A percentile compares a stretch with the other conserved stretches of the same genome.
Conservation (phyloP, 2,329 filamentous ascomycete genomes). For the Fusarium sp. region DNA sequence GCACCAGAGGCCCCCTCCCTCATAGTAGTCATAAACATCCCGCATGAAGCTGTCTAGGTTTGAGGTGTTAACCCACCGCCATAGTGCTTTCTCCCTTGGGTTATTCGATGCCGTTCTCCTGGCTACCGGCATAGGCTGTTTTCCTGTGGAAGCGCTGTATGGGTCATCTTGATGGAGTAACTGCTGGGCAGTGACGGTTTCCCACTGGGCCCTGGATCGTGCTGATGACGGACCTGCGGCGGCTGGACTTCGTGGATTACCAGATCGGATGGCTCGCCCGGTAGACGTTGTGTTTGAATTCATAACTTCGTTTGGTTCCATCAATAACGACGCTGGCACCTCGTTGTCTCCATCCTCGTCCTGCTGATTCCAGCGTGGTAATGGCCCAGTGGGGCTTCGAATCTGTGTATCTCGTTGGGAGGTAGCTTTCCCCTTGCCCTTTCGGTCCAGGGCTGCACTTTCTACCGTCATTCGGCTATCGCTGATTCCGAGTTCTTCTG, state of each 20-base stretch:
- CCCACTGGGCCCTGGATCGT: constrained; percentile 66
- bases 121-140: constrained; percentile 50
- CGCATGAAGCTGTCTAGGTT: constrained; percentile 90
- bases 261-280: constrained; percentile 29
- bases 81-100: constrained; percentile 81
- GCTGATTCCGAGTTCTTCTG: constrained; percentile 60
- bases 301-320: constrained; percentile 63
- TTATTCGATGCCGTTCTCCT: constrained; percentile 51
- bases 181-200: constrained; percentile 66
- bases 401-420: constrained; percentile 20
- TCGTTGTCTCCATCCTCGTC: constrained; percentile 70
- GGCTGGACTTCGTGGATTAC: constrained; percentile 30
- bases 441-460: constrained; percentile 49
- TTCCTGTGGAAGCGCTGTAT: constrained; percentile 22
- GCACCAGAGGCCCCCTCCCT: constrained; percentile 85
- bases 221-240: constrained; percentile 58
- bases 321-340: constrained; percentile 72
- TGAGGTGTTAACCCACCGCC: constrained; percentile 91
- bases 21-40: constrained; percentile 88
- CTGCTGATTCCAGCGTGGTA: constrained; percentile 49
- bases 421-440: constrained; percentile 32
- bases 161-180: constrained; percentile 60
- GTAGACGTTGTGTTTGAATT: constrained; percentile 35
- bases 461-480: constrained; percentile 62
- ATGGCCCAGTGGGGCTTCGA: constrained; percentile 32